Conservation (phyloP, 108 stramenopile genomes). For the Skeletonema menzelii region DNA sequence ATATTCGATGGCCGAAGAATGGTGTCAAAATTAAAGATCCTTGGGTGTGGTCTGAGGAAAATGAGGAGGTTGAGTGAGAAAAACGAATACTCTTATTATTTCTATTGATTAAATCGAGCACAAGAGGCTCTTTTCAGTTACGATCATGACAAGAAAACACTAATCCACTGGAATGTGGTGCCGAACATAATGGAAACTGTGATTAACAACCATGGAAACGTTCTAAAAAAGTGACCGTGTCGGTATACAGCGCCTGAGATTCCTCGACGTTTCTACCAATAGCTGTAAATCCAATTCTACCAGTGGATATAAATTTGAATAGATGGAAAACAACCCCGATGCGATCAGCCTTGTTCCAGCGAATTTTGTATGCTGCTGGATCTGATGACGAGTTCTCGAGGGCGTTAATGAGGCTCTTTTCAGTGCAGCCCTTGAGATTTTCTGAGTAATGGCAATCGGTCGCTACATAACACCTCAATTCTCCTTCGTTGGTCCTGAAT, state of each 20-base stretch:
- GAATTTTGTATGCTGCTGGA: conserved; percentile 13
- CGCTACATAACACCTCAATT: conserved; percentile 26
- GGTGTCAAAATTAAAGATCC: conserved; percentile 42
- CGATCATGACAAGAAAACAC: not conserved
- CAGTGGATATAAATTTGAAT: conserved; percentile 27
- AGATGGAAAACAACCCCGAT: conserved; percentile 41
- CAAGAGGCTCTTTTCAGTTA: not conserved
- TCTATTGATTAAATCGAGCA: not conserved
- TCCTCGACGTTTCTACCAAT: conserved; percentile 25
- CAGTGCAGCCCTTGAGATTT: conserved; percentile 22
- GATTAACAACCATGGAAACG: not conserved
- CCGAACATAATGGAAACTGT: not conserved
- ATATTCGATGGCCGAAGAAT: conserved; percentile 65
- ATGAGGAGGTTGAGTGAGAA: conserved; percentile 11
- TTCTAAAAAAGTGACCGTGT: conserved; percentile 17
- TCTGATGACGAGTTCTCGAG: conserved; percentile 16
- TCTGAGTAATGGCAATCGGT: conserved; percentile 17
- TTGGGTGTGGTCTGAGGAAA: conserved; percentile 11
- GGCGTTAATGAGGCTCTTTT: conserved; percentile 16
- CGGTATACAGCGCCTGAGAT: conserved; percentile 11
- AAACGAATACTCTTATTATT: not conserved
- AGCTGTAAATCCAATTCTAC: conserved; percentile 37
- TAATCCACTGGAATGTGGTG: not conserved
- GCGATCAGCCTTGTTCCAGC: conserved; percentile 27
- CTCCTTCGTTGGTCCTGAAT: conserved; percentile 30